Base-by-base conservation (phyloP, 23 red algal genomes). In the Chondrus crispus region DNA sequence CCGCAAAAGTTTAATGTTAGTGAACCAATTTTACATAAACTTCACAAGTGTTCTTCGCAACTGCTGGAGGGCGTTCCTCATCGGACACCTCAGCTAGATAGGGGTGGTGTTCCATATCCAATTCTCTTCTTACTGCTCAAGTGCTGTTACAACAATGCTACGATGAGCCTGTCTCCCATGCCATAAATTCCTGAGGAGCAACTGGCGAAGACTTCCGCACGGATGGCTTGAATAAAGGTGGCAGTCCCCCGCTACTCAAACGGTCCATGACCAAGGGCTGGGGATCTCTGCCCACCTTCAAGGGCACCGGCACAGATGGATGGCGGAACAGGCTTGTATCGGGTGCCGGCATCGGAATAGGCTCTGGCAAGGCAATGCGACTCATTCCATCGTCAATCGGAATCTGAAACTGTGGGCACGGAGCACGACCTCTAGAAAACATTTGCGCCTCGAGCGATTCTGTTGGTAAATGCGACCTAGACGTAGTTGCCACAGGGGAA, bases 131-230 rank as follows among this genome's bases (percentile, higher is more conserved):
- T 22, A 66, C 26, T 13, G 26, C 60, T 9, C 60, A 66, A 66
- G 35, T 9, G 1, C 50, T 66, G 0, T n/a, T 32, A 66, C 60
- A 19, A 66, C 35, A 66, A 66, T 66, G 26, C 60, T 66, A 66
- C 60, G 35, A 22, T 22, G 60, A 13, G 35, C 35, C 60, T 37
- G 71, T 26, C 8, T 48, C 71, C 87, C 87, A 90, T 26, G 68
- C 49, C 33, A 47, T 62, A 47, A 89, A 48, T 62, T 90, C 87
- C 72, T 74, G 49, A 44, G 87, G 69, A 32, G 87, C 71, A 46
- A 90, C 87, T 32, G 87, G 87, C 1, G 87, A 90, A 7, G 84
- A 52, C 64, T 87, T 87, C 13, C 84, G 84, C 55, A 71, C 62
- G 35, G 60, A 22, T 6, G 60, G 63, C 84, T 87, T 87, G 46